Conservation (phyloP, 139 green algal species). For the Coelastrella sp. region DNA sequence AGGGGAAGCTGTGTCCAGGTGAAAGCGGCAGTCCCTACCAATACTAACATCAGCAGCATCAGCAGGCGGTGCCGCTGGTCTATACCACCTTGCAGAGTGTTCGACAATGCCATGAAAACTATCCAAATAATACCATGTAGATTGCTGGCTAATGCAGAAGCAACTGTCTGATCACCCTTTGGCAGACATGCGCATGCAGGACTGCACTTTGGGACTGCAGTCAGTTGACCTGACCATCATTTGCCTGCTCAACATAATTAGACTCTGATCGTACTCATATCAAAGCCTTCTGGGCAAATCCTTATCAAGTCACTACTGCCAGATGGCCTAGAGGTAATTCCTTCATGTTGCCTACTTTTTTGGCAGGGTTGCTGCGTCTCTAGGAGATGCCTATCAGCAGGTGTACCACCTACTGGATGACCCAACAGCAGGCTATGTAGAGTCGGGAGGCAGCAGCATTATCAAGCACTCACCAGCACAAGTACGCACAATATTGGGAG, state of each 20-base stretch:
- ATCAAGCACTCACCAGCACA: conserved; percentile 82
- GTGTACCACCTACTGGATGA: conserved; percentile 71
- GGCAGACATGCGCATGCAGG: no score
- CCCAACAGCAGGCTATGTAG: conserved; percentile 72
- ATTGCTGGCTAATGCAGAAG: not conserved
- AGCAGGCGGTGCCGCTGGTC: no score
- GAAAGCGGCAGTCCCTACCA: not conserved
- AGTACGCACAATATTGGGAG: conserved; percentile 83
- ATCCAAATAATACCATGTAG: not conserved
- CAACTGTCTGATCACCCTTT: no score
- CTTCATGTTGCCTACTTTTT: not conserved
- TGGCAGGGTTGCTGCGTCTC: conserved; percentile 55
- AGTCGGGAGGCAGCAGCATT: conserved; percentile 41
- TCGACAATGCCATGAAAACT: not conserved
- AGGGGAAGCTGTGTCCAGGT: conserved; percentile 59
- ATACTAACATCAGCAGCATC: not conserved
- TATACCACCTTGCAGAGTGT: not conserved
- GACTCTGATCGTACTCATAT: not conserved
- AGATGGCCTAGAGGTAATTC: not conserved
- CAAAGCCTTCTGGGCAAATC: not conserved
- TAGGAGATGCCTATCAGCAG: conserved; percentile 75
- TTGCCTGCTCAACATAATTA: no score
- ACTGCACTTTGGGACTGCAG: no score
- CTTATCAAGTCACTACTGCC: not conserved
- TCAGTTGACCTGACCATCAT: no score